A percentile compares a stretch with the other conserved stretches of the same genome.
phyloP scores from a whole-genome alignment of 73 alveolate species.

The Paraurostyla sp. region DNA sequence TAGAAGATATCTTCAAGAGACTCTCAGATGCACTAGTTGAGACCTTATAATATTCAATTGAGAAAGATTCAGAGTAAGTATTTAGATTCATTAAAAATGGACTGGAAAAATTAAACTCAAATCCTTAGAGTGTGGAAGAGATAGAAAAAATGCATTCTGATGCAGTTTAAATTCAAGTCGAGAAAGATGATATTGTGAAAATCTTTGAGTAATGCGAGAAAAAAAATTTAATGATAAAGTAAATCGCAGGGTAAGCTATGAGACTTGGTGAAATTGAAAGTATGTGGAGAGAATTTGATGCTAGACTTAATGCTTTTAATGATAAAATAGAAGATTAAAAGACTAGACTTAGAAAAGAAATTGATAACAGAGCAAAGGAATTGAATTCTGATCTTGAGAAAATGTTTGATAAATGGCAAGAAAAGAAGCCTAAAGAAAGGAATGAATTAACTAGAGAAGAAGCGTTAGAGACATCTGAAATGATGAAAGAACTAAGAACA shows the following conservation, averaged over 20 bases:
- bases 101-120: constrained; percentile 90
- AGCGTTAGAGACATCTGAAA: constrained; percentile 94
- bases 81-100: constrained; percentile 93
- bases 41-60: constrained; percentile 88
- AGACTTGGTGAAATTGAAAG: constrained; percentile 87
- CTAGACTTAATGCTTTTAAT: constrained; percentile 90
- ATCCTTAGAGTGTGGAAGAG: constrained; percentile 96
- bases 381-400: constrained; percentile 90
- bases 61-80: constrained; percentile 86
- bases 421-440: constrained; percentile 97
- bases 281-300: constrained; percentile 98
- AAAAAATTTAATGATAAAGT: constrained; percentile 90
- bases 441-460: constrained; percentile 95
- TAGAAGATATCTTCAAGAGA: constrained; percentile 96
- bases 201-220: constrained; percentile 87
- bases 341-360: constrained; percentile 90
- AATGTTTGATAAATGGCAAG: constrained; percentile 95
- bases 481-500: constrained; percentile 93
- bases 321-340: constrained; percentile 96
- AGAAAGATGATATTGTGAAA: constrained; percentile 89
- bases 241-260: constrained; percentile 94
- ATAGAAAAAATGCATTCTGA: constrained; percentile 93
- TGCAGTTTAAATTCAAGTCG: constrained; percentile 89
- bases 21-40: constrained; percentile 93
- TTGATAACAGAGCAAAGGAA: constrained; percentile 88